These are phyloP conservation scores for Parafenestella ontariensis DNA, from an alignment of 2,329 filamentous ascomycete genomes.

Conservation along the genomic window DNA sequence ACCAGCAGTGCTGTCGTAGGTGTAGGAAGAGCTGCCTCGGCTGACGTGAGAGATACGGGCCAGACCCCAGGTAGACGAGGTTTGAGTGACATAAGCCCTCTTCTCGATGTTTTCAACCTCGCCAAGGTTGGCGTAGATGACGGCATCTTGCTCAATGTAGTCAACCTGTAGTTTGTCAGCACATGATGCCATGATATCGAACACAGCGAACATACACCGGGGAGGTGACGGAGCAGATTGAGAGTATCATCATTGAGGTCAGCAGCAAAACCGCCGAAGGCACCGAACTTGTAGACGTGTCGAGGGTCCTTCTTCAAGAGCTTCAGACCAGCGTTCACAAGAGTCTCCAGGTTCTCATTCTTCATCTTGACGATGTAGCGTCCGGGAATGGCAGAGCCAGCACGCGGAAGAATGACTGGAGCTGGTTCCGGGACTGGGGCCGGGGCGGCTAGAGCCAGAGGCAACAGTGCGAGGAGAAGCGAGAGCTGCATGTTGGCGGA, in stretches of 20 bases:
- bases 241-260: slow-evolving; percentile 43
- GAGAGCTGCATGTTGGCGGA: slow-evolving; percentile 49
- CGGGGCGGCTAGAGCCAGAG: slow-evolving; percentile 41
- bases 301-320: slow-evolving; percentile 35
- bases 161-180: slow-evolving; percentile 37
- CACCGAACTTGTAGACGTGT: slow-evolving; percentile 49
- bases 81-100: slow-evolving; percentile 49
- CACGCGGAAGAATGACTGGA: slow-evolving; percentile 49
- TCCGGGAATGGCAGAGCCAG: slow-evolving; percentile 47
- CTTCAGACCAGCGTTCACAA: slow-evolving; percentile 38
- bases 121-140: slow-evolving; percentile 40
- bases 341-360: slow-evolving; percentile 37
- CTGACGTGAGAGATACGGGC: slow-evolving; percentile 48
- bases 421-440: slow-evolving; percentile 25
- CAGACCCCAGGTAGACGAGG: slow-evolving; percentile 51
- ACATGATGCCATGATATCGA: not conserved
- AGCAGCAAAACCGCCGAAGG: slow-evolving; percentile 50
- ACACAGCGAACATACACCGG: slow-evolving; percentile 30
- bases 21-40: slow-evolving; percentile 42
- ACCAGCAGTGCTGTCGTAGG: slow-evolving; percentile 51
- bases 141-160: slow-evolving; percentile 51
- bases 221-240: slow-evolving; percentile 34
- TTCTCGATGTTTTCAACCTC: slow-evolving; percentile 30
- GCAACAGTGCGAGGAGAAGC: slow-evolving; percentile 49
- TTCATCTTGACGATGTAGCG: slow-evolving; percentile 58